Base-by-base conservation (phyloP, 129 eudicot genomes). In the Erigeron canadensis region DNA sequence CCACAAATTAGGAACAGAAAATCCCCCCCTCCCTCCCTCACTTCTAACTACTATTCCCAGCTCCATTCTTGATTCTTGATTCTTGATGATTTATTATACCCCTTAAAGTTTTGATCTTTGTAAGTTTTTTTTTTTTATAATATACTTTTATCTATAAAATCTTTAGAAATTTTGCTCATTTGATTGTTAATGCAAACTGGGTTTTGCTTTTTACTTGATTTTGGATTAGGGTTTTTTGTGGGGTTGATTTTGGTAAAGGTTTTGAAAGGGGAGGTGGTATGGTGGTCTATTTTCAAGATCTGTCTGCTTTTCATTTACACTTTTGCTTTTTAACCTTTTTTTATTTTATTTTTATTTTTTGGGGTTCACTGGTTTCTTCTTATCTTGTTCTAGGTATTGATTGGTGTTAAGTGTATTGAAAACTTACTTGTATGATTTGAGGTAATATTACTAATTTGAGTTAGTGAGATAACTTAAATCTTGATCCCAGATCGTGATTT, bases 61-160 rank as follows among this genome's bases (percentile, higher is more conserved):
- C 63, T 72, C 48, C 16, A 9, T 77, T 67, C 10, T 8, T 65
- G 50, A 28, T 41, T 5, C n/a, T n/a, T n/a, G n/a, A n/a, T 34
- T 10, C 43, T 2, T 13, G 13, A 8, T 12, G 19, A 22, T 42
- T 71, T 55, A 41, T 42, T 74, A 54, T 69, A 72, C 57, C 85
- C 85, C 87, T 77, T 71, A 82, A 85, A 82, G 85, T 70, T 76
- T 39, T 68, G 71, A 91, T 88, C 85, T 83, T 91, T 85, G 74
- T 41, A 44, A 77, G 76, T 69, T 63, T 61, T 51, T 50, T 65
- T 60, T 15, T 23, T 73, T 0, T 37, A n/a, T n/a, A n/a, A n/a
- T n/a, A n/a, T n/a, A n/a, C n/a, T n/a, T n/a, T n/a, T n/a, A n/a
- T n/a, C n/a, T n/a, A n/a, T 10, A n/a, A 34, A n/a, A 60, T 13